Evolutionary conservation across 2,329 filamentous ascomycete species (phyloP).

Genomic region (Monascus ruber): DNA sequence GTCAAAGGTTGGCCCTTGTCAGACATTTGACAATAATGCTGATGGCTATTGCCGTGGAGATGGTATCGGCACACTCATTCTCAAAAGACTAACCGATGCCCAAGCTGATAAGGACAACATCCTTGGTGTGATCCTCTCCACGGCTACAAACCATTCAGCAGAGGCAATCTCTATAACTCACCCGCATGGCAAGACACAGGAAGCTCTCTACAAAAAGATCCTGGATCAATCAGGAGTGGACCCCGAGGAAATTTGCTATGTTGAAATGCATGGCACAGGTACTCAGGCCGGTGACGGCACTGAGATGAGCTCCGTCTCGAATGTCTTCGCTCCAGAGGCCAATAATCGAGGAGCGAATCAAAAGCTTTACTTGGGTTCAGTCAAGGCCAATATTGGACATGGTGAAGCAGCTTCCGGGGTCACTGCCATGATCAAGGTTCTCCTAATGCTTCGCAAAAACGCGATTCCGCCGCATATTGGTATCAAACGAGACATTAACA

Average conservation of each 20-base stretch:
- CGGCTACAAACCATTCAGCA: conserved; percentile 70
- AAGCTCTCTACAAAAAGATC: conserved; percentile 57
- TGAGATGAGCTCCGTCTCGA: conserved; percentile 68
- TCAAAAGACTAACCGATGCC: conserved; percentile 73
- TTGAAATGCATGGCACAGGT: conserved; percentile 84
- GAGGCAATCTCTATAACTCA: conserved; percentile 75
- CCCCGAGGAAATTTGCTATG: conserved; percentile 65
- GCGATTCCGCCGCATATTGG: conserved; percentile 23
- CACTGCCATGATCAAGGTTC: conserved; percentile 21
- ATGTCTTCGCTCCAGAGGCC: conserved; percentile 47
- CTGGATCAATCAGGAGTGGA: conserved; percentile 63
- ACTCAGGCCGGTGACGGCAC: conserved; percentile 74
- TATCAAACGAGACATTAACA: conserved; percentile 35
- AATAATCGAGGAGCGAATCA: conserved; percentile 34
- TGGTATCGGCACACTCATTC: conserved; percentile 59
- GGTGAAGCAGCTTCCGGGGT: conserved; percentile 51
- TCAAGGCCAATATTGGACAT: conserved; percentile 56
- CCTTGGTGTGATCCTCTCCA: conserved; percentile 63
- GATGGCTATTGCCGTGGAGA: conserved; percentile 78
- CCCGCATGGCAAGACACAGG: conserved; percentile 67
- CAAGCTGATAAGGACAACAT: conserved; percentile 57
- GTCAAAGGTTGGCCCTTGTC: conserved; percentile 64
- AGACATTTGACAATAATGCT: conserved; percentile 68
- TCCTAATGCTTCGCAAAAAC: conserved; percentile 28
- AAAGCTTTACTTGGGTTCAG: conserved; percentile 50